A percentile compares a stretch with the other conserved stretches of the same genome.
Evolutionary conservation across 768 basidiomycete genomes (phyloP).

Genomic region (Galerina marginata): DNA sequence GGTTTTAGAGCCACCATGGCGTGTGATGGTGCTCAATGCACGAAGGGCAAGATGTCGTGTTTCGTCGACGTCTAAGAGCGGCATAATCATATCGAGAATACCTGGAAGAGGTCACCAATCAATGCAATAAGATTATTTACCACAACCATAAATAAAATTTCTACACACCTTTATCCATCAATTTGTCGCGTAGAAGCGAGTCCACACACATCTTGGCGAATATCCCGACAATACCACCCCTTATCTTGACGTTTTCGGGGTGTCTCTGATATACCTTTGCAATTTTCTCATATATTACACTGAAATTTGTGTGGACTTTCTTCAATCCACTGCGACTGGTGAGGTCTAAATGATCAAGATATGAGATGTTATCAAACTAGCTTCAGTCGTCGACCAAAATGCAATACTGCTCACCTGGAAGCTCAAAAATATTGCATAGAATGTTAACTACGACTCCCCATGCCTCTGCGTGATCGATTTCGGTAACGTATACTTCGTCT

Average conservation of each 20-base stretch:
- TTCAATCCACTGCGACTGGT: slow-evolving; percentile 62
- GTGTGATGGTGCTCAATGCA: slow-evolving; percentile 62
- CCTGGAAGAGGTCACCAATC: slow-evolving; percentile 38
- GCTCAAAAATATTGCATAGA: slow-evolving; percentile 53
- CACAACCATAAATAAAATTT: not conserved
- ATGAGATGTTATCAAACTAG: not conserved
- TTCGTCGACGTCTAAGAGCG: slow-evolving; percentile 51
- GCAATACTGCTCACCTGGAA: slow-evolving; percentile 51
- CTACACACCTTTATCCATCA: slow-evolving; percentile 58
- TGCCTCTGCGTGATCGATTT: slow-evolving; percentile 52
- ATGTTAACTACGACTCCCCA: slow-evolving; percentile 54
- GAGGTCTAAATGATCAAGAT: slow-evolving; percentile 47
- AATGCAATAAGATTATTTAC: not conserved
- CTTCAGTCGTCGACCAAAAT: not conserved
- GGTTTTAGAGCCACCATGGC: slow-evolving; percentile 58
- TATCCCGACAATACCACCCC: slow-evolving; percentile 63
- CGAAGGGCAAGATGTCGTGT: slow-evolving; percentile 60
- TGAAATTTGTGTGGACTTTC: slow-evolving; percentile 64
- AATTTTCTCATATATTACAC: slow-evolving; percentile 52
- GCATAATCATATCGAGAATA: slow-evolving; percentile 59
- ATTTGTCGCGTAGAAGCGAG: slow-evolving; percentile 60
- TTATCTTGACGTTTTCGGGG: slow-evolving; percentile 48
- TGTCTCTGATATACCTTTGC: slow-evolving; percentile 54
- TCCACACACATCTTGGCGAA: slow-evolving; percentile 70
- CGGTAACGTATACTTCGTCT: slow-evolving; percentile 39